Percentiles rank a stretch among this genome's conserved stretches.
These are phyloP conservation scores for Penicillium macrosclerotiorum DNA, from an alignment of 495 filamentous ascomycete species.

Conservation along the genomic window DNA sequence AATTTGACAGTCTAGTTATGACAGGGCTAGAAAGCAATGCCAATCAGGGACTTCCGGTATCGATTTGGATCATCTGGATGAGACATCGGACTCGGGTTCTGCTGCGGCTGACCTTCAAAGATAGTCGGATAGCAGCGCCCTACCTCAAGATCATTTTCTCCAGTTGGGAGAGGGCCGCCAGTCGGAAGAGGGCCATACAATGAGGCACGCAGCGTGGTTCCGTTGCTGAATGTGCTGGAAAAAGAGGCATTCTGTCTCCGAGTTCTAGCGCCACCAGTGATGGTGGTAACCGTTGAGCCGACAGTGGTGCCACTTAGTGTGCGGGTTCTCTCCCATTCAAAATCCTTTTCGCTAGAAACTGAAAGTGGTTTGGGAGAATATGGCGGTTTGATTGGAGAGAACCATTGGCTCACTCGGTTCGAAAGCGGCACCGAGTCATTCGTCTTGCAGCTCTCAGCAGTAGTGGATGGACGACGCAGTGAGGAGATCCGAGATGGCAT, in stretches of 20 bases:
- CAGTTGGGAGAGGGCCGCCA: conserved; percentile 9
- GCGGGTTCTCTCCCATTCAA: conserved; percentile 35
- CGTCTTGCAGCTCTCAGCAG: conserved; percentile 21
- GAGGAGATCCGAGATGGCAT: conserved; percentile 21
- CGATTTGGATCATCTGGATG: conserved; percentile 18
- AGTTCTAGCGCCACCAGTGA: conserved; percentile 10
- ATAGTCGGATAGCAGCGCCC: conserved; percentile 26
- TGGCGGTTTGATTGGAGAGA: conserved; percentile 21
- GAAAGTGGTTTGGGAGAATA: conserved; percentile 13
- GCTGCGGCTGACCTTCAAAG: conserved; percentile 25
- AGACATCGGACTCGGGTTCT: conserved; percentile 12
- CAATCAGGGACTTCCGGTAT: conserved; percentile 30
- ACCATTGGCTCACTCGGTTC: conserved; percentile 35
- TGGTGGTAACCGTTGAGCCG: conserved; percentile 28
- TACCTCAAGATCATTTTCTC: conserved; percentile 28
- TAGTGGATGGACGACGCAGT: conserved; percentile 16
- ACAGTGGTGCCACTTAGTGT: conserved; percentile 43
- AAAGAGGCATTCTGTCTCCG: conserved; percentile 26
- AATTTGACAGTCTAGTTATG: too few relatives aligned
- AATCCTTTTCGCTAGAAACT: conserved; percentile 19
- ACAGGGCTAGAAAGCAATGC: conserved; percentile 34
- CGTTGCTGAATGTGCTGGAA: conserved; percentile 28
- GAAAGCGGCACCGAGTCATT: conserved; percentile 20
- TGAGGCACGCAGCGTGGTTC: conserved; percentile 26
- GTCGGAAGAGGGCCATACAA: conserved; percentile 15